A percentile compares a stretch with the other conserved stretches of the same genome.
phyloP scores from a whole-genome alignment of 805 yeast species.

The Zygosaccharomyces lentus region DNA sequence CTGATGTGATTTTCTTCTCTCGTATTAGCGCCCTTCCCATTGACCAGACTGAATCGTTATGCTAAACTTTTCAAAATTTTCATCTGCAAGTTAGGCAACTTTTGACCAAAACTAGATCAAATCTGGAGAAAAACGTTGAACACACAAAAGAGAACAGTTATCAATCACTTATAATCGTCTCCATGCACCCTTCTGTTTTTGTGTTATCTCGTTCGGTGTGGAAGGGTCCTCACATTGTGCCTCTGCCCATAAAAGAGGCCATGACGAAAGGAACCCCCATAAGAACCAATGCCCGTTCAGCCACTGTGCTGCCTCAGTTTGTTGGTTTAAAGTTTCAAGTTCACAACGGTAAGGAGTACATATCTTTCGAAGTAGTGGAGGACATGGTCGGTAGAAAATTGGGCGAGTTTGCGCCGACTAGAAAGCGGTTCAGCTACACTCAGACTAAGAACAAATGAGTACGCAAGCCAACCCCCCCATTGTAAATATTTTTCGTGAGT shows the following conservation, averaged over 20 bases:
- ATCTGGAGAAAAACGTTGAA: background rate
- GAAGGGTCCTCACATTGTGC: constrained; percentile 90
- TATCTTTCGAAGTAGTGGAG: constrained; percentile 78
- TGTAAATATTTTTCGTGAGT: background rate
- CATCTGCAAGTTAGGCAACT: background rate
- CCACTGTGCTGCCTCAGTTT: constrained; percentile 92
- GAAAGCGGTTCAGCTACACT: constrained; percentile 81
- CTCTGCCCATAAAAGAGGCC: constrained; percentile 89
- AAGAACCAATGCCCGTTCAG: constrained; percentile 91
- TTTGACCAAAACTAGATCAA: background rate
- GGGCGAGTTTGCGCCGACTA: constrained; percentile 93
- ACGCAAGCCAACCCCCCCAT: background rate
- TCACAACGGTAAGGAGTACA: constrained; percentile 94
- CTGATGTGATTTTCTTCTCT: background rate
- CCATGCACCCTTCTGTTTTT: constrained; percentile 27
- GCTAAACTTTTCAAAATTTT: constrained; percentile 7
- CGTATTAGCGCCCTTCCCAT: background rate
- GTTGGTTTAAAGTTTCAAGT: constrained; percentile 93
- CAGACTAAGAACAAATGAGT: constrained; percentile 57
- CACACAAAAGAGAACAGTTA: background rate
- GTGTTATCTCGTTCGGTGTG: constrained; percentile 51
- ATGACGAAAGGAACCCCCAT: constrained; percentile 76
- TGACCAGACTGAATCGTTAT: constrained; percentile 11
- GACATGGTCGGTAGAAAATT: constrained; percentile 96
- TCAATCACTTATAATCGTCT: background rate